Evolutionary conservation across 2,329 filamentous ascomycete species (phyloP), one percentile per base, ranked within the genome.

Genomic region (Akanthomyces muscarius): DNA sequence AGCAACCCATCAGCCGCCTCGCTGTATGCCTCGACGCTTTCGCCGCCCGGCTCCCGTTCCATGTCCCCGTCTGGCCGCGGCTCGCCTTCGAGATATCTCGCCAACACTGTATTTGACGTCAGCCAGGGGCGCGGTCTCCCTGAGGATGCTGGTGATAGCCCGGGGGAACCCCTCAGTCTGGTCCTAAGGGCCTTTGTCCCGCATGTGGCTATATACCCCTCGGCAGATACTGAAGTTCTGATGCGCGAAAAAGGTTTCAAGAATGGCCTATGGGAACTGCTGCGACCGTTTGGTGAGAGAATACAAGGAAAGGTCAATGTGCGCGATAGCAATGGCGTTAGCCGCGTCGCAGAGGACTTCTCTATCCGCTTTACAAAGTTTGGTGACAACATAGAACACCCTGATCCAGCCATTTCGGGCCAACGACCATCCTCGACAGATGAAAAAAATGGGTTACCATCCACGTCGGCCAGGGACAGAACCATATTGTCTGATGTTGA

Each of bases 261-360:
- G 45, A 83, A 87, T 51, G 93, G 94, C 0, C 81, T 99, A 55
- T 88, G 92, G 80, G 90, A 96, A 74, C 79, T 99, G 28, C 78
- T 99, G 62, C 83, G 94, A 57, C 94, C 95, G 0, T 99, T 96
- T 77, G 95, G 95, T 36, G 95, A 99, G 76, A 85, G 83, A 18
- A 84, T 98, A 0, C 86, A 89, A 56, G 95, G 95, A 36, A 96
- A 95, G 71, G 89, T 99, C 58, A 90, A 90, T 4, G 89, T 98
- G 62, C 83, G 95, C 69, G 95, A 99, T 76, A 97, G 93, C 72
- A 87, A 91, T 68, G 94, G 95, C 10, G 86, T 89, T 50, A 93
- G 92, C 72, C 87, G 87, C 71, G 85, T 86, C 45, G 94, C 90
- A 79, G 94, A 97, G 62, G 92, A 98, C 73, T 99, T 92, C 75